phyloP scores from a whole-genome alignment of 495 filamentous ascomycete genomes.

The Evansstolkia leycettana region DNA sequence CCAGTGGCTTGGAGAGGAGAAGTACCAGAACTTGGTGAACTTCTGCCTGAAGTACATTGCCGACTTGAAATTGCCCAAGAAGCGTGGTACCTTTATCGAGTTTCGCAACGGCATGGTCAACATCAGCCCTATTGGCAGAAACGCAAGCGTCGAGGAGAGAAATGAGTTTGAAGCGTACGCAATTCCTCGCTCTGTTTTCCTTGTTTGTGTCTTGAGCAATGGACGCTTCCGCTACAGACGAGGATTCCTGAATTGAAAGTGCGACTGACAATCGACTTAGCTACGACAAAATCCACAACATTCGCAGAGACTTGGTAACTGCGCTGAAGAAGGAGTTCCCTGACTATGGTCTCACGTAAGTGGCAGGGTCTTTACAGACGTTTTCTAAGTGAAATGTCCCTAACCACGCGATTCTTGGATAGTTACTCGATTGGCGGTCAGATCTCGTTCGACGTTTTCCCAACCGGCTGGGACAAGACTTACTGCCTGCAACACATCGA shows the following conservation, averaged over 20 bases:
- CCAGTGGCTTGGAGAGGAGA: slow-evolving; percentile 79
- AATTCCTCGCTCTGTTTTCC: neutral
- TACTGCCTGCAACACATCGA: slow-evolving; percentile 85
- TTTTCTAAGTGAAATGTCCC: neutral
- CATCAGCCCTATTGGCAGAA: slow-evolving; percentile 81
- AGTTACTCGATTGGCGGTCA: slow-evolving; percentile 92
- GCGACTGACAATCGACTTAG: slow-evolving; percentile 15
- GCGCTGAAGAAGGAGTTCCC: slow-evolving; percentile 69
- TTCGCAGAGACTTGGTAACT: slow-evolving; percentile 60
- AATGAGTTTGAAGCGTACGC: slow-evolving; percentile 54
- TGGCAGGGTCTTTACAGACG: slow-evolving; percentile 4
- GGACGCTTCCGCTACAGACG: no score
- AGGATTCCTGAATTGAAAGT: neutral
- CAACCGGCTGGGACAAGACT: slow-evolving; percentile 96
- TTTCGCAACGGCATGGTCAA: slow-evolving; percentile 98
- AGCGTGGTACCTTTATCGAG: slow-evolving; percentile 93
- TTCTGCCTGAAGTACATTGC: slow-evolving; percentile 85
- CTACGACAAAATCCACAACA: slow-evolving; percentile 64
- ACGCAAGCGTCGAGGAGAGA: slow-evolving; percentile 70
- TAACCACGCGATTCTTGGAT: slow-evolving; percentile 3
- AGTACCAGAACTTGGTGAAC: slow-evolving; percentile 77
- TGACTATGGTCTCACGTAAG: slow-evolving; percentile 74
- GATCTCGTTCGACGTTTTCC: slow-evolving; percentile 98
- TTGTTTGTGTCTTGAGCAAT: neutral
- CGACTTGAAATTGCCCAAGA: slow-evolving; percentile 71